Evolutionary conservation across 306 rosid genomes (phyloP), one percentile per base, ranked within the genome.

Genomic region (Casuarina glauca): DNA sequence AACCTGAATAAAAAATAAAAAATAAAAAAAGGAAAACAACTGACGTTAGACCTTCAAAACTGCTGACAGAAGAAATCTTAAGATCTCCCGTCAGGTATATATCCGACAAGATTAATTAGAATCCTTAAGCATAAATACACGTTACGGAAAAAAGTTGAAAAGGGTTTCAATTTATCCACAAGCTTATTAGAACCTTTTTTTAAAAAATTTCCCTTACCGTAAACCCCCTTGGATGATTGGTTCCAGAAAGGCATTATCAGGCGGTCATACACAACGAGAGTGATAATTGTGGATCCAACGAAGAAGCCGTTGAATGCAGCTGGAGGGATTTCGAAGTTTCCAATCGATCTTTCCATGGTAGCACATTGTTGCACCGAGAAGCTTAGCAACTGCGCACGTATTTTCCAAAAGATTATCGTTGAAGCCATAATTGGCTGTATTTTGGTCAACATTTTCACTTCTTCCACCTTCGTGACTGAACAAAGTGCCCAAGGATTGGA

Each of bases 381-480:
- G 72, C 50, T 20, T 3, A 17, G 11, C 6, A 68, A 3, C 19
- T 68, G 72, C 6, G 72, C 4, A 68, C 42, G 51, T 68, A 43
- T 68, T 20, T 52, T 68, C 72, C 46, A 68, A 44, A 36, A 41
- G 13, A 68, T 36, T 12, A 68, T 68, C 15, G 72, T 68, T 41
- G 72, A 11, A n/a, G 52, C 46, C 72, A 48, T 39, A 11, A 68
- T 41, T 36, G 72, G 72, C 72, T 43, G 13, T 43, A 68, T 16
- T 68, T 43, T 41, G 12, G 17, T 9, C 19, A 68, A 16, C 72
- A 43, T 68, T 68, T 68, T 68, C 11, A 68, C 72, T n/a, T 68
- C 50, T 43, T 68, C 83, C 32, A 80, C 83, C 36, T 74, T 78
- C 20, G 75, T 80, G 1, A 80, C 75, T 12, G 75, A 13, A 10